phyloP scores from a whole-genome alignment of 2,329 filamentous ascomycete species.

The Corynespora cassiicola region DNA sequence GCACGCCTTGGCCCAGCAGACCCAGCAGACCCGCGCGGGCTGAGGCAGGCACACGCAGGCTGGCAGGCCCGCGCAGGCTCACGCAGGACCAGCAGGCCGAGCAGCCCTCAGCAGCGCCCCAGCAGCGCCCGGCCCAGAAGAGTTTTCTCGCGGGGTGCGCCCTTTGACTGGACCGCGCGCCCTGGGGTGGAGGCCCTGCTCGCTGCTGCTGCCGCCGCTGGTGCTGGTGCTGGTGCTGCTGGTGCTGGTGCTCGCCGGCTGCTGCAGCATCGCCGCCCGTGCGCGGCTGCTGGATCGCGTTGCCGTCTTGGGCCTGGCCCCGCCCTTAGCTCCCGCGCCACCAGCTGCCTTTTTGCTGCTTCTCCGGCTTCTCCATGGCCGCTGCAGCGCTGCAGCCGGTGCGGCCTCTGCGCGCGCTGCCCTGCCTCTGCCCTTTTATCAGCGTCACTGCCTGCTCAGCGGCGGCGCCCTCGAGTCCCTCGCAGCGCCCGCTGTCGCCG shows the following conservation, averaged over 20 bases:
- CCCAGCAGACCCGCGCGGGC: not conserved
- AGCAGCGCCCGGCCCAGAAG: constrained; percentile 24
- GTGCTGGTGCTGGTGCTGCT: not conserved
- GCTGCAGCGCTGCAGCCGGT: not conserved
- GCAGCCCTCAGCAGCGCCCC: not conserved
- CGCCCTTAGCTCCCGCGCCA: constrained; percentile 29
- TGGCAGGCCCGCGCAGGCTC: too few relatives aligned
- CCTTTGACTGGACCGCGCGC: constrained; percentile 6
- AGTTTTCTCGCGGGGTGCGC: constrained; percentile 35
- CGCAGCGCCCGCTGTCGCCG: too few relatives aligned
- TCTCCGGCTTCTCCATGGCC: constrained; percentile 44
- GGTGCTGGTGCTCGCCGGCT: constrained; percentile 1
- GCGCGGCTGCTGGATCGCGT: constrained; percentile 12
- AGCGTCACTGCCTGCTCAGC: not conserved
- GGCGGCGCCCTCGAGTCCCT: not conserved
- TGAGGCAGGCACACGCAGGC: too few relatives aligned
- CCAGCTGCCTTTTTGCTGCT: constrained; percentile 17
- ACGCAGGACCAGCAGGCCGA: too few relatives aligned
- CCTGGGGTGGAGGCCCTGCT: not conserved
- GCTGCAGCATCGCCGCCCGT: not conserved
- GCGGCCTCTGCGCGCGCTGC: not conserved
- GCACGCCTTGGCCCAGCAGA: not conserved
- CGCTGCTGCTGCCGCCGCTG: not conserved
- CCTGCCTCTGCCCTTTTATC: too few relatives aligned
- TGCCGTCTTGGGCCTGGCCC: constrained; percentile 5